phyloP scores from a whole-genome alignment of 257 asterid species.

The Nicotiana noctiflora region DNA sequence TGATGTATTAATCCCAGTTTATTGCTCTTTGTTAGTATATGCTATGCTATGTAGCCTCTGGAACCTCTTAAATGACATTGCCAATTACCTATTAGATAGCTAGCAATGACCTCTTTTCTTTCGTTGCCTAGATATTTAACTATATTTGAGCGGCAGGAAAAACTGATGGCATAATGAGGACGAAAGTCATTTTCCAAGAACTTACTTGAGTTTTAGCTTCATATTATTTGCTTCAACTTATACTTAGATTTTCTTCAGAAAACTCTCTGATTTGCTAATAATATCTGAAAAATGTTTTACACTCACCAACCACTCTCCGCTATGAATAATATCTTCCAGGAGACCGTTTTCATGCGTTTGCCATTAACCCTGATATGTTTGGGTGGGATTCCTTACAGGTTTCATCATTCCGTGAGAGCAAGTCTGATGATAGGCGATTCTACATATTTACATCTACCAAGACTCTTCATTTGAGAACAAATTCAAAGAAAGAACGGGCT shows the following conservation, averaged over 20 bases:
- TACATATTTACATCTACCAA: slow-evolving; percentile 91
- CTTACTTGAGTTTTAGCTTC: background rate
- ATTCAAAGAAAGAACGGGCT: slow-evolving; percentile 64
- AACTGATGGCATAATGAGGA: background rate
- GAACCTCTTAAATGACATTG: background rate
- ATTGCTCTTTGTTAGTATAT: too few relatives aligned
- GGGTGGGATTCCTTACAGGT: slow-evolving; percentile 40
- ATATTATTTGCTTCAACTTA: background rate
- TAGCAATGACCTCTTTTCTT: background rate
- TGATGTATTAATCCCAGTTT: background rate
- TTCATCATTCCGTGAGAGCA: slow-evolving; percentile 91
- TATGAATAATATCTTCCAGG: too few relatives aligned
- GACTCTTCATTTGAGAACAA: slow-evolving; percentile 84
- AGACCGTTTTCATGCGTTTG: background rate
- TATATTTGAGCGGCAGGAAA: background rate
- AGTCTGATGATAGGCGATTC: slow-evolving; percentile 74
- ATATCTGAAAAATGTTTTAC: background rate
- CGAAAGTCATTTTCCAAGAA: background rate
- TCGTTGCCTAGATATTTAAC: background rate
- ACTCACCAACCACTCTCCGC: background rate
- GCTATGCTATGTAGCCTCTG: background rate
- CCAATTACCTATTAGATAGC: background rate
- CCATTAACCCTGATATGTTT: background rate
- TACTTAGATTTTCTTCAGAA: background rate
- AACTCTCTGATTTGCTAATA: background rate